Conservation (phyloP, 1,284 basidiomycete genomes). For the Moesziomyces parantarcticus region DNA sequence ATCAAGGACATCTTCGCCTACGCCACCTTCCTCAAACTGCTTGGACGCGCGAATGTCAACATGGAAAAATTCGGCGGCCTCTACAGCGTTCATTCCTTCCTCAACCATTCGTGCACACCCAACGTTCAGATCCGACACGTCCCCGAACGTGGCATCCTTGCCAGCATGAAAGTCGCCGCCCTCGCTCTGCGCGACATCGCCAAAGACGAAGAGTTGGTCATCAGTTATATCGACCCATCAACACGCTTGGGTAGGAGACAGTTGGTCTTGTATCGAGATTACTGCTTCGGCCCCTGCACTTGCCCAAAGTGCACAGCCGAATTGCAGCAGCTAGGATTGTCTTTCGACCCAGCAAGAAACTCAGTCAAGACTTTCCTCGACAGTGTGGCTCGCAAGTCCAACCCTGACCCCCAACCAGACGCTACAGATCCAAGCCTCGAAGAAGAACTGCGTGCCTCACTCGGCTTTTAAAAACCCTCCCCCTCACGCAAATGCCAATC, state of each 20-base stretch:
- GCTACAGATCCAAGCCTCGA: conserved; percentile 29
- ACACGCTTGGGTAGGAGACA: conserved; percentile 73
- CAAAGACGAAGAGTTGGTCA: conserved; percentile 77
- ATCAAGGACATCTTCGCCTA: conserved; percentile 77
- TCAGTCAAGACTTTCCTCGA: conserved; percentile 30
- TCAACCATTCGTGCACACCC: conserved; percentile 85
- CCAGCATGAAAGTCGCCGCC: conserved; percentile 77
- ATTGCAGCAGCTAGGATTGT: conserved; percentile 69
- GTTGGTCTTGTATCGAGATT: conserved; percentile 71
- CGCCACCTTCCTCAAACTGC: conserved; percentile 77
- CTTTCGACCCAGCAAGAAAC: conserved; percentile 20
- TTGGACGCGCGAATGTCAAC: conserved; percentile 87
- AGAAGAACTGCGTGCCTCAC: conserved; percentile 53
- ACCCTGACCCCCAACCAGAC: not conserved
- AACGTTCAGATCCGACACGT: conserved; percentile 79
- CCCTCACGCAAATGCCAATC: no score
- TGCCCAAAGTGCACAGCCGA: conserved; percentile 73
- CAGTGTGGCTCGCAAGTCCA: conserved; percentile 20
- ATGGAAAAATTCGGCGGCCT: conserved; percentile 86
- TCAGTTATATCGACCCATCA: conserved; percentile 81
- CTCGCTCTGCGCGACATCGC: conserved; percentile 77
- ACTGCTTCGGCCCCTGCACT: conserved; percentile 71
- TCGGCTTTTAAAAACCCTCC: conserved; percentile 44
- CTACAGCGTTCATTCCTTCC: conserved; percentile 84
- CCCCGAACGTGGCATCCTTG: conserved; percentile 73